These are phyloP conservation scores for Hyphopichia khmerensis DNA, from an alignment of 1,139 yeast species.

Conservation along the genomic window DNA sequence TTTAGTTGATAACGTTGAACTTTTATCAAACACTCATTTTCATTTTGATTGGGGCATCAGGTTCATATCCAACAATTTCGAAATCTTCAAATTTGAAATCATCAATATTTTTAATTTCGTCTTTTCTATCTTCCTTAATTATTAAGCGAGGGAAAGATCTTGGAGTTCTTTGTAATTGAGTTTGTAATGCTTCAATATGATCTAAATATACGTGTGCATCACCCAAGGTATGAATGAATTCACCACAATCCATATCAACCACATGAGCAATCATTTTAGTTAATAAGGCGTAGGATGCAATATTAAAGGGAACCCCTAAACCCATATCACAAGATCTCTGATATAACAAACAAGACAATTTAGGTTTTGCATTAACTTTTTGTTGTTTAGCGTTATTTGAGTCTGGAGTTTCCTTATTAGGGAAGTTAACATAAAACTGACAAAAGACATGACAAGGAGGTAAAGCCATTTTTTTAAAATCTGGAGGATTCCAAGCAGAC, in stretches of 20 bases:
- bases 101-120: slow-evolving; percentile 64
- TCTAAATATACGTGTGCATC: slow-evolving; percentile 94
- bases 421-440: slow-evolving; percentile 89
- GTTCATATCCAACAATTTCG: slow-evolving; percentile 73
- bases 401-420: slow-evolving; percentile 36
- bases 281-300: slow-evolving; percentile 90
- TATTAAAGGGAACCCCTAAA: slow-evolving; percentile 95
- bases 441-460: slow-evolving; percentile 98
- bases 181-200: slow-evolving; percentile 85
- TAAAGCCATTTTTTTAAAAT: slow-evolving; percentile 87
- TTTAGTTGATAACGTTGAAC: neutral
- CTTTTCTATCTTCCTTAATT: slow-evolving; percentile 55
- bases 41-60: slow-evolving; percentile 86
- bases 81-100: slow-evolving; percentile 89
- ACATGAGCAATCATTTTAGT: slow-evolving; percentile 95
- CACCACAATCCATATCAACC: slow-evolving; percentile 92
- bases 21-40: slow-evolving; percentile 58
- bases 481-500: slow-evolving; percentile 99
- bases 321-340: slow-evolving; percentile 99
- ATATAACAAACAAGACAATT: slow-evolving; percentile 81
- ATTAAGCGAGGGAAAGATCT: slow-evolving; percentile 73
- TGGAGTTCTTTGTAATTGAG: slow-evolving; percentile 75
- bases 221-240: slow-evolving; percentile 91
- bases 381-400: slow-evolving; percentile 14
- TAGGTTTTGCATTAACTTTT: slow-evolving; percentile 44